Percentiles rank a stretch among this genome's conserved stretches.
These are phyloP conservation scores for Aciculosporium take DNA, from an alignment of 2,329 filamentous ascomycete genomes.

Conservation along the genomic window DNA sequence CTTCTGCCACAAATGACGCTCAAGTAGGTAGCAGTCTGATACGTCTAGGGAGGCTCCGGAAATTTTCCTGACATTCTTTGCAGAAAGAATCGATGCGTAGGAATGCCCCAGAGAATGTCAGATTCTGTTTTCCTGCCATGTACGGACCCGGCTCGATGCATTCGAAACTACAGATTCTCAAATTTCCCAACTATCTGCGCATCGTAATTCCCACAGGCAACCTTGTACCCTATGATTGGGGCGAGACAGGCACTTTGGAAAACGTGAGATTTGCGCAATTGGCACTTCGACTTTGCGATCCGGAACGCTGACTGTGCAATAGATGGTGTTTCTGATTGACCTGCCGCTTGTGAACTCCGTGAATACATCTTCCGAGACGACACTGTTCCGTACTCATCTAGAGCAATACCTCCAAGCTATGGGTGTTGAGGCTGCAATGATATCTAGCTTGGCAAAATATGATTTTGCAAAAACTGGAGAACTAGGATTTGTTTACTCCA, in stretches of 20 bases:
- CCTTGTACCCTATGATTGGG: constrained; percentile 77
- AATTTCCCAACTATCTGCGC: constrained; percentile 57
- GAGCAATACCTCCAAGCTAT: constrained; percentile 55
- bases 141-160: constrained; percentile 67
- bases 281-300: too few relatives aligned
- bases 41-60: too few relatives aligned
- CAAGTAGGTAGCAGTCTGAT: constrained; percentile 27
- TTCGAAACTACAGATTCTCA: constrained; percentile 86
- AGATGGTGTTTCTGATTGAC: constrained; percentile 85
- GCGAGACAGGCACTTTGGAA: constrained; percentile 70
- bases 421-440: constrained; percentile 47
- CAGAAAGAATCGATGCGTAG: constrained; percentile 32
- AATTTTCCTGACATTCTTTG: constrained; percentile 9
- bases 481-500: constrained; percentile 73
- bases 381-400: constrained; percentile 54
- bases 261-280: constrained; percentile 40
- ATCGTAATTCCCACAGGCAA: constrained; percentile 83
- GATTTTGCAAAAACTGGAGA: constrained; percentile 62
- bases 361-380: constrained; percentile 18
- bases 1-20: constrained; percentile 36
- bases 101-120: constrained; percentile 40
- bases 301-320: not conserved
- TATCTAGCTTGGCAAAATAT: constrained; percentile 58
- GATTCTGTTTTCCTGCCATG: constrained; percentile 75
- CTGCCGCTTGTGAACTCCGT: constrained; percentile 48